Base-by-base conservation (phyloP, 331 rosid species). In the Malus hybrid region DNA sequence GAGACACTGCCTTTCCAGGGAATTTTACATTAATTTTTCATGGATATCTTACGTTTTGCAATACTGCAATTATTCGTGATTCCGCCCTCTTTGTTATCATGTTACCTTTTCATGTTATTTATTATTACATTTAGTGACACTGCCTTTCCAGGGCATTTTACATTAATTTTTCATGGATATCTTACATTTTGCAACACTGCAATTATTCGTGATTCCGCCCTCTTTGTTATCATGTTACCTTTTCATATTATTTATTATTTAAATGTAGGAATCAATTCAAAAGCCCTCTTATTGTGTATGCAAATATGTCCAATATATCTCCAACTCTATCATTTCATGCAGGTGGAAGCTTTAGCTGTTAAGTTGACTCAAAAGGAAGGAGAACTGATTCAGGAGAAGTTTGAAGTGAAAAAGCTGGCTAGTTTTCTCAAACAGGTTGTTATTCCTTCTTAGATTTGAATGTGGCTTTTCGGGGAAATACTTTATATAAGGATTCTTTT, bases 341-440 rank as follows among this genome's bases (percentile, higher is more conserved):
- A 94, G 99, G 99, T 94, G 78, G 99, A 94, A 89, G 99, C 99
- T 84, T 81, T 94, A 66, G 99, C 99, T 4, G 97, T 90, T 66
- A 92, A 94, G 85, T 84, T 94, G 87, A 94, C 99, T 76, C 97
- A 94, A 84, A 89, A 90, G 62, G 99, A 94, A 86, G 99, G 99
- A 79, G 99, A 94, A 74, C 72, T 94, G 86, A 94, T 94, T 82
- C 99, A 94, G 76, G 99, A 94, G 80, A 94, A 94, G 89, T 92
- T 90, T 85, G 99, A 94, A 94, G 97, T 94, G 88, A 90, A 94
- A 77, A 92, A 87, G 89, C 91, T 94, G 24, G 92, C 87, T 19
- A 88, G 82, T 89, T 94, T 88, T 88, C 99, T 94, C 84, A 94
- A 94, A 80, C 97, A 94, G 95, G 99, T 92, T 22, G 44, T 60